Base-by-base conservation (phyloP, 2,329 filamentous ascomycete species). In the Colletotrichum aenigma region DNA sequence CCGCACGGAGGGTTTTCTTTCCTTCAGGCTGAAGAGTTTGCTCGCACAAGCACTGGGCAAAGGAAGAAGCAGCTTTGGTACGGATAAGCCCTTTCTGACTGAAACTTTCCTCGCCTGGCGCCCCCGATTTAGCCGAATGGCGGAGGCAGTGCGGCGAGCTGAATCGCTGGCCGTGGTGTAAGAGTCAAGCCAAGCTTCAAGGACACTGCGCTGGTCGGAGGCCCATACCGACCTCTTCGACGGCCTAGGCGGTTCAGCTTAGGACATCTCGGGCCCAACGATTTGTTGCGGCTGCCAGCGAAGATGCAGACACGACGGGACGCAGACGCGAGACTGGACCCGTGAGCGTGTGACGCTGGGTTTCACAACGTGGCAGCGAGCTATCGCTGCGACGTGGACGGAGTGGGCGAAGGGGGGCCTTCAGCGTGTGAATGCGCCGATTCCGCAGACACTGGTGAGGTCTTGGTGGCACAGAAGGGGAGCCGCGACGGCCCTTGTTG, bases 321-420 rank as follows among this genome's bases (percentile, higher is more conserved):
- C n/a, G 28, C 34, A 38, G 13, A 18, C 16, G 26, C 64, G 21
- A 66, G n/a, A 18, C 48, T 6, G 21, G 36, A 15, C 8, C 28
- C 48, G 48, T 48, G 43, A 48, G 43, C 24, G 38, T 62, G 38
- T 48, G 58, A 66, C n/a, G 36, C 64, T 15, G 36, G 38, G 66
- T 70, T 73, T 68, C 62, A 68, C 56, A 16, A 34, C 56, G 73
- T 71, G 69, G 32, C 73, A 75, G 56, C 69, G 36, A 62, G 36
- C 55, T 62, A n/a, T 43, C n/a, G 56, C 66, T 38, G 55, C 62
- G 52, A 67, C 61, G 26, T 58, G 36, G 38, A 70, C 66, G 12
- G 21, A 26, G 26, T 48, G 15, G 18, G 32, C 52, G 13, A 52
- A n/a, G 6, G 43, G 52, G 36, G 55, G 28, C 12, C 2, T 4